Base-by-base conservation (phyloP, 306 rosid genomes). In the Castanea crenata region DNA sequence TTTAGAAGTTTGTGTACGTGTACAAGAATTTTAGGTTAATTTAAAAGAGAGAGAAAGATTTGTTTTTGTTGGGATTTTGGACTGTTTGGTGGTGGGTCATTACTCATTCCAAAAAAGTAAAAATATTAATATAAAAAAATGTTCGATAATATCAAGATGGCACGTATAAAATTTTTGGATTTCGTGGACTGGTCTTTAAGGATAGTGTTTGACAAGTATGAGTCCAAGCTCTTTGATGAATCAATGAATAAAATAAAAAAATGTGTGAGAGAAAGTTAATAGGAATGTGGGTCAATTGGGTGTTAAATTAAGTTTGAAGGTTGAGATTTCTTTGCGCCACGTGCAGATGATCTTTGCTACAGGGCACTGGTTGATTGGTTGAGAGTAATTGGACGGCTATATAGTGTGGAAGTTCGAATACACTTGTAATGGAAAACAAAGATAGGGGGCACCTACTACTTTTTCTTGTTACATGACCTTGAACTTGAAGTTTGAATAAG, bases 1-100 rank as follows among this genome's bases (percentile, higher is more conserved):
- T 77, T 84, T 51, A 65, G 19, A 20, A n/a, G 79, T 79, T 77
- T 79, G 86, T 78, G 85, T 68, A 87, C 91, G 92, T 90, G 94
- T 90, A 84, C 74, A 67, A 86, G 76, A 67, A 35, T 55, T 79
- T 57, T 74, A 9, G 68, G 75, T 78, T 69, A 19, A 1, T 23
- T 35, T 27, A 65, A 56, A 34, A 71, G 3, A 29, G n/a, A 13
- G 21, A 70, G 32, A 76, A 74, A 75, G 77, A 44, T 76, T 1
- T 54, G 70, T 38, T 25, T 34, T 54, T 80, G 3, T 69, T 67
- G 51, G 16, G 25, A 32, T 32, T 32, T 34, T 31, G 25, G 15
- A 65, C 5, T 15, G 7, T 71, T 16, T 54, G 23, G 11, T 18
- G 18, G 49, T 44, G 12, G 7, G 7, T 5, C 79, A 58, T 20